These are phyloP conservation scores for Hemileccinum impolitum DNA, from an alignment of 768 basidiomycete species.

Conservation along the genomic window DNA sequence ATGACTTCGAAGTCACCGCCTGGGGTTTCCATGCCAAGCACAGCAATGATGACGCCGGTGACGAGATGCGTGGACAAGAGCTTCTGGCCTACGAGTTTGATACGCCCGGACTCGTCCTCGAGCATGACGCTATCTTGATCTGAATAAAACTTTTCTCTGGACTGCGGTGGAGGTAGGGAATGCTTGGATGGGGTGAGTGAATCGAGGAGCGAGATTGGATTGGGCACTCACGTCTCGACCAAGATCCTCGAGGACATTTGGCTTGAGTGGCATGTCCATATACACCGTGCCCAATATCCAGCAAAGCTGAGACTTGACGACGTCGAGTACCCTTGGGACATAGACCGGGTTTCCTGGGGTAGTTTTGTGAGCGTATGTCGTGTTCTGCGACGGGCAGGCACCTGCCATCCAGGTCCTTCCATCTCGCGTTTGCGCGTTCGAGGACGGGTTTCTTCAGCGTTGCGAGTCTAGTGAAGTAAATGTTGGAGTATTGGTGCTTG, in stretches of 20 bases:
- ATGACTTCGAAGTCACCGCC: conserved; percentile 92
- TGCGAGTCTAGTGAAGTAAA: conserved; percentile 62
- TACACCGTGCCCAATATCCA: conserved; percentile 95
- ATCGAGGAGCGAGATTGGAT: conserved; percentile 3
- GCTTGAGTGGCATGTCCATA: conserved; percentile 98
- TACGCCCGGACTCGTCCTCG: conserved; percentile 95
- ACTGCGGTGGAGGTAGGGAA: conserved; percentile 84
- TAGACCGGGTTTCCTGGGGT: conserved; percentile 60
- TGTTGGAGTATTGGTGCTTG: conserved; percentile 68
- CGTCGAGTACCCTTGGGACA: conserved; percentile 83
- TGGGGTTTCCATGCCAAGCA: conserved; percentile 85
- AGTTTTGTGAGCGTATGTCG: conserved; percentile 5
- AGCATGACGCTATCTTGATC: conserved; percentile 79
- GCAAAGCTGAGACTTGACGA: conserved; percentile 79
- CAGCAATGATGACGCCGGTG: conserved; percentile 89
- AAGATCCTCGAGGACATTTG: conserved; percentile 95
- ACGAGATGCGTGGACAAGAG: conserved; percentile 64
- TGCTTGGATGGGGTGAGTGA: conserved; percentile 48
- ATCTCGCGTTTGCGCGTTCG: conserved; percentile 45
- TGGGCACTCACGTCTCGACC: conserved; percentile 75
- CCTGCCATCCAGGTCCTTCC: conserved; percentile 46
- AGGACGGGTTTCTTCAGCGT: conserved; percentile 47
- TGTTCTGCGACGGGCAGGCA: background rate
- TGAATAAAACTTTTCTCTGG: conserved; percentile 69
- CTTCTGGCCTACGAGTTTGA: conserved; percentile 77